Base-by-base conservation (phyloP, 2,329 filamentous ascomycete species). In the Monosporascus sp. region DNA sequence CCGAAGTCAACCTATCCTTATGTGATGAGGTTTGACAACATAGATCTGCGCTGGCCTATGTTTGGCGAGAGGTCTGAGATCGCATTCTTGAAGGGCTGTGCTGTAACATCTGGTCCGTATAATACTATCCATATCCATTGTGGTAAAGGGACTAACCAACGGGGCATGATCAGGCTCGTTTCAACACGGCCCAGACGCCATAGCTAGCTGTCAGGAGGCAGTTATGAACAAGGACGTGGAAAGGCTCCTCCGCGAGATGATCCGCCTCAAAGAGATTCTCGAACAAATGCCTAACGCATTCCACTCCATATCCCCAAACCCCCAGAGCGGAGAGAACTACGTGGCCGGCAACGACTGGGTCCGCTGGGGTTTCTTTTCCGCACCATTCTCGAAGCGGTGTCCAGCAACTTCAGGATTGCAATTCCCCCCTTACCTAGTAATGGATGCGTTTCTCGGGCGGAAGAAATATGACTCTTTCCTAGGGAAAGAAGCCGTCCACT, bases 371-470 rank as follows among this genome's bases (percentile, higher is more conserved):
- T 75, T 78, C 54, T 80, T 80, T 59, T 77, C 74, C 0, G 70
- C 78, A 0, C 77, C 77, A 0, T 60, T 81, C 0, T 80, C 76
- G 0, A 77, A 72, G 54, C 65, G 77, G 8, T 76, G 75, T 3
- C 77, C 78, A 0, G 78, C 77, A 1, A 73, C 77, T 0, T 79
- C 75, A 0, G 77, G 77, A 0, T 62, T 81, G 0, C 75, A 80
- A 49, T 80, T 80, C 46, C 76, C 77, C 0, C 76, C 78, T 0
- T 81, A 75, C 50, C 68, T 81, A 0, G 68, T 81, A 4, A 79
- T 81, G 77, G 77, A 81, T 58, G 78, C 77, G 0, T 81, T 81
- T 55, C 68, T 81, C 4, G 77, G 76, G 0, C 72, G 78, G 1
- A 76, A 74, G 55, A 78, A 73, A 41, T 77, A 77, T 58, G 70